Conservation (phyloP, 2,329 filamentous ascomycete species). For the Talaromyces sp. region DNA sequence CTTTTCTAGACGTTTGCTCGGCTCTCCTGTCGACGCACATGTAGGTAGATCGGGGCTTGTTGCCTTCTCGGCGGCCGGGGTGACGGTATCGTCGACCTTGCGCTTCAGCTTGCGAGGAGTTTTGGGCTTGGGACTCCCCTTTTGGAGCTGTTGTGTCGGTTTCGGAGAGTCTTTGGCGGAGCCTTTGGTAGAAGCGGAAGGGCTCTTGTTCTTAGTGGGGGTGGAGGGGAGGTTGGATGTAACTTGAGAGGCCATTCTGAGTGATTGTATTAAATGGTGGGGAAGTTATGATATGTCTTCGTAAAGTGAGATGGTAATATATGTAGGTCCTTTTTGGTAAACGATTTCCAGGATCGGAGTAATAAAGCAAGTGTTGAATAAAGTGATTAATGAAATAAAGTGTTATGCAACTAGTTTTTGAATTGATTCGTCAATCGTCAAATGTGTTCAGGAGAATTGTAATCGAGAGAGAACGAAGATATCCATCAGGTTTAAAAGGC, state of each 20-base stretch:
- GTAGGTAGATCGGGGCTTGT: background rate
- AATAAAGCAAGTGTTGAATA: slow-evolving; percentile 6
- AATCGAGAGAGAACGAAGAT: background rate
- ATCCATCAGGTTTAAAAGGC: background rate
- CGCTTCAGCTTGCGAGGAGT: slow-evolving; percentile 10
- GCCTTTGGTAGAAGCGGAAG: slow-evolving; percentile 17
- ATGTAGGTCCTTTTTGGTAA: no score
- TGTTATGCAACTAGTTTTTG: background rate
- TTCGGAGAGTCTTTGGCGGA: background rate
- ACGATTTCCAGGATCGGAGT: background rate
- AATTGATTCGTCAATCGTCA: background rate
- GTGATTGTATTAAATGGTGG: background rate
- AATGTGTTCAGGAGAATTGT: background rate
- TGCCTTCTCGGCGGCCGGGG: slow-evolving; percentile 2
- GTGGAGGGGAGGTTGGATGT: slow-evolving; percentile 17
- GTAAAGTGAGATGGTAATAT: background rate
- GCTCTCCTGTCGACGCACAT: background rate
- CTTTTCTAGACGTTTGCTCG: slow-evolving; percentile 4
- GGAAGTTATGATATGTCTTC: background rate
- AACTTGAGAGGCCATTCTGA: slow-evolving; percentile 7
- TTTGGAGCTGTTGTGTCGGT: background rate
- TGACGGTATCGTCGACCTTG: slow-evolving; percentile 8
- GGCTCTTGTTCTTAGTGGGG: slow-evolving; percentile 24
- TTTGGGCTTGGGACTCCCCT: slow-evolving; percentile 1
- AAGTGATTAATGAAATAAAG: slow-evolving; percentile 4